Evolutionary conservation across 164 flowering plant genomes (phyloP), one percentile per base, ranked within the genome.

Genomic region (Tinospora cordifolia): DNA sequence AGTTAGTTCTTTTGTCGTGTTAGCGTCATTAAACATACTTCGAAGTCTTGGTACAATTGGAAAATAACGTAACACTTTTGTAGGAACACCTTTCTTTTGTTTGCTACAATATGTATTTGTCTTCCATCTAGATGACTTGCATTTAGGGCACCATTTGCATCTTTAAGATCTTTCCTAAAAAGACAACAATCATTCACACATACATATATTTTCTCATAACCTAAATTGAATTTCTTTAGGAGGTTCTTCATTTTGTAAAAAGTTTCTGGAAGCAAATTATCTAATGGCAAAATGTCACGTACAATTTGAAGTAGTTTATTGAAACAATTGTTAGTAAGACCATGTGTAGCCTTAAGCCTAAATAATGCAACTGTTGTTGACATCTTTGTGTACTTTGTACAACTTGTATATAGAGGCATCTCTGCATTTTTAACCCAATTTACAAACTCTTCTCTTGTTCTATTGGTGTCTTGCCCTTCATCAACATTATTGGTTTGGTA

Each of bases 181-280:
- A 68, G 15, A 30, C 62, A 68, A 68, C 63, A 68, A 51, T 68
- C 26, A 26, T 68, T 68, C 3, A 51, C 6, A 19, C 70, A 49
- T 5, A 63, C 70, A 51, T 68, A 26, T 2, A 51, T 68, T 9
- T 54, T 68, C 9, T 51, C 24, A 11, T 10, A 36, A 7, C 26
- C 22, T 0, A 68, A 27, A 1, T 68, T 26, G 19, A 54, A 68
- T 9, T n/a, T 15, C 17, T 68, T 68, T 6, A 68, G 7, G 2
- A 49, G 30, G 24, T 49, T 47, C 15, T 30, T 19, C 1, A n/a
- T 21, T 30, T 17, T 10, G 3, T 68, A 26, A 14, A 38, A 25
- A 17, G 70, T 25, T 6, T 26, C 9, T 0, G 62, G 39, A 25
- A 68, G 62, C 6, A 11, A 1, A 7, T 68, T 67, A 2, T 27